A percentile compares a stretch with the other conserved stretches of the same genome.
These are phyloP conservation scores for Dendrostoma leiphaemia DNA, from an alignment of 2,329 filamentous ascomycete genomes.

Conservation along the genomic window DNA sequence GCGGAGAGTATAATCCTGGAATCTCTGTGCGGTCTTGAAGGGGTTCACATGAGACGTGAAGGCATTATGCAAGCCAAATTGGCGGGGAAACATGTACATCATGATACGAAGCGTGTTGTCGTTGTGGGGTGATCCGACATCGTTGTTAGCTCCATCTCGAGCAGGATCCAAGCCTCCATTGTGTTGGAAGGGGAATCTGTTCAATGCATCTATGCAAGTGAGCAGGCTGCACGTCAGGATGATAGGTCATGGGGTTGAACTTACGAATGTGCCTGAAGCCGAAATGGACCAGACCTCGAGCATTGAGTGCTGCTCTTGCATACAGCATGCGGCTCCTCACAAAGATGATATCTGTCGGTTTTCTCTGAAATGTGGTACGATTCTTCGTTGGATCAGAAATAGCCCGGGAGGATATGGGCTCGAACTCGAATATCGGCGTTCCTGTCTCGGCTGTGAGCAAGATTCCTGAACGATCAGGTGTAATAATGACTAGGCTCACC, in stretches of 20 bases:
- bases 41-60: slow-evolving; percentile 70
- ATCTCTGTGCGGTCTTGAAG: slow-evolving; percentile 66
- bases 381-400: slow-evolving; percentile 3
- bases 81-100: slow-evolving; percentile 91
- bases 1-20: slow-evolving; percentile 82
- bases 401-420: background rate
- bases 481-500: slow-evolving; percentile 50
- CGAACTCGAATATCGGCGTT: slow-evolving; percentile 13
- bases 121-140: slow-evolving; percentile 31
- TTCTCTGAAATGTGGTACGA: slow-evolving; percentile 20
- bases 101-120: slow-evolving; percentile 67
- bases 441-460: slow-evolving; percentile 1
- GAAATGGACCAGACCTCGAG: slow-evolving; percentile 64
- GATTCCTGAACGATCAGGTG: slow-evolving; percentile 17
- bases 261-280: slow-evolving; percentile 80
- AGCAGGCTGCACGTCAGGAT: background rate
- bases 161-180: slow-evolving; percentile 9
- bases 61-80: slow-evolving; percentile 90
- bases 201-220: slow-evolving; percentile 67
- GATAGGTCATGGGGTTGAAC: slow-evolving; percentile 28
- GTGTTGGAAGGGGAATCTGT: slow-evolving; percentile 55
- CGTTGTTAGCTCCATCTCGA: background rate
- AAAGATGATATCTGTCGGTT: slow-evolving; percentile 65
- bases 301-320: slow-evolving; percentile 69
- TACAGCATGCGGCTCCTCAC: slow-evolving; percentile 86